A percentile compares a stretch with the other conserved stretches of the same genome.
phyloP scores from a whole-genome alignment of 768 basidiomycete species.

The Suillus fuscotomentosus region DNA sequence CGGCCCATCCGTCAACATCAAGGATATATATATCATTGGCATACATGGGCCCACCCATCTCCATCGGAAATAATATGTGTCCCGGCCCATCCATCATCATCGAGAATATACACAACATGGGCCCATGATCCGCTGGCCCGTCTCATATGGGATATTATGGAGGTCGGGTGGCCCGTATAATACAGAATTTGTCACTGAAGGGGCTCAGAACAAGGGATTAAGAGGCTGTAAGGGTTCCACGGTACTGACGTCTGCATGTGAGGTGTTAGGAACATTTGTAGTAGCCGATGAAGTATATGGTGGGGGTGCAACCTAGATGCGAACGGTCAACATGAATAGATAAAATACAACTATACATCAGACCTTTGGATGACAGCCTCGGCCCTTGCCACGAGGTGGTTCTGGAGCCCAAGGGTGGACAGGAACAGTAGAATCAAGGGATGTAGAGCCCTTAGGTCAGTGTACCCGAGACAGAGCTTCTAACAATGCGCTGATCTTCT shows the following conservation, averaged over 20 bases:
- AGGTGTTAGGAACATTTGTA: neutral
- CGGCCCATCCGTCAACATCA: too few relatives aligned
- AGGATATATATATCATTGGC: too few relatives aligned
- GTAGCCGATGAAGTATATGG: neutral
- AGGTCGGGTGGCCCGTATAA: too few relatives aligned
- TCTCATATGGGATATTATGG: too few relatives aligned
- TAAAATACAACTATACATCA: neutral
- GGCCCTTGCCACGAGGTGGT: neutral
- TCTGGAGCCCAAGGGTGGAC: neutral
- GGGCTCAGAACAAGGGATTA: neutral
- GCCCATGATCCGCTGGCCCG: too few relatives aligned
- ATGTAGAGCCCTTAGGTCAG: neutral
- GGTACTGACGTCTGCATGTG: neutral
- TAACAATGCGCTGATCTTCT: neutral
- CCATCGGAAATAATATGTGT: too few relatives aligned
- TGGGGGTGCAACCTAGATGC: neutral
- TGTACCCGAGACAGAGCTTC: neutral
- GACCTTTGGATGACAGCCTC: neutral
- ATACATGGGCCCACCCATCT: too few relatives aligned
- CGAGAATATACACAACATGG: too few relatives aligned
- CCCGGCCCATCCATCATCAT: too few relatives aligned
- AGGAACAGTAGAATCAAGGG: neutral
- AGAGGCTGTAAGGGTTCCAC: neutral
- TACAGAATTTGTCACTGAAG: too few relatives aligned
- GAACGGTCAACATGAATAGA: neutral